Base-by-base conservation (phyloP, 2,329 filamentous ascomycete genomes). In the Aspergillus sp. region DNA sequence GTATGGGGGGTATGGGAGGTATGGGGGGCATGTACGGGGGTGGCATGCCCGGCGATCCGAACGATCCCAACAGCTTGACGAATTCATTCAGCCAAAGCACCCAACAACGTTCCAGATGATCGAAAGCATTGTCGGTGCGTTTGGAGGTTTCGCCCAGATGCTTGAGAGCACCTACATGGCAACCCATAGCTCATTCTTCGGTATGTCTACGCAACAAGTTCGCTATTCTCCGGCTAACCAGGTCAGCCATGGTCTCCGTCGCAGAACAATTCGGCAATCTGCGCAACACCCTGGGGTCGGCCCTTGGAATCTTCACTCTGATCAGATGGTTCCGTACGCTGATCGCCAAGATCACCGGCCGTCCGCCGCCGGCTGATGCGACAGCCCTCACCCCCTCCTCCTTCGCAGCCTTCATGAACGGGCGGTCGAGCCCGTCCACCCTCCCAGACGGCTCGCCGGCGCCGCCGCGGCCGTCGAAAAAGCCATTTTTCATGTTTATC, bases 141-240 rank as follows among this genome's bases (percentile, higher is more conserved):
- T 98, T 67, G 88, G 88, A 13, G 91, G 93, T 0, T 96, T 98
- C 56, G 86, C 93, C 8, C 91, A 98, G 67, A 98, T 98, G 91
- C 72, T 98, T 16, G 91, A 98, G 65, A 96, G 91, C 68, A 96
- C 91, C 8, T 98, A 95, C 52, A 98, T 98, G 93, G 91, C 93
- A 17, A 98, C 91, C 0, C 91, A 98, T 62, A 95, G 88, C 4
- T 94, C 86, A 33, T 98, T 98, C 63, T 98, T 96, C 53, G 88
- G 86, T 94, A 74, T 51, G 81, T 63, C 10, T 32, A n/a, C n/a
- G n/a, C n/a, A n/a, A n/a, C n/a, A n/a, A n/a, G n/a, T n/a, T 29
- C 7, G 29, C 32, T 27, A 33, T 19, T 4, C 16, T 29, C 32
- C 44, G 34, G 48, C 43, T 11, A 19, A 22, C n/a, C 35, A 29